These are phyloP conservation scores for Vanrija pseudolonga DNA, from an alignment of 1,284 basidiomycete genomes.

Conservation along the genomic window DNA sequence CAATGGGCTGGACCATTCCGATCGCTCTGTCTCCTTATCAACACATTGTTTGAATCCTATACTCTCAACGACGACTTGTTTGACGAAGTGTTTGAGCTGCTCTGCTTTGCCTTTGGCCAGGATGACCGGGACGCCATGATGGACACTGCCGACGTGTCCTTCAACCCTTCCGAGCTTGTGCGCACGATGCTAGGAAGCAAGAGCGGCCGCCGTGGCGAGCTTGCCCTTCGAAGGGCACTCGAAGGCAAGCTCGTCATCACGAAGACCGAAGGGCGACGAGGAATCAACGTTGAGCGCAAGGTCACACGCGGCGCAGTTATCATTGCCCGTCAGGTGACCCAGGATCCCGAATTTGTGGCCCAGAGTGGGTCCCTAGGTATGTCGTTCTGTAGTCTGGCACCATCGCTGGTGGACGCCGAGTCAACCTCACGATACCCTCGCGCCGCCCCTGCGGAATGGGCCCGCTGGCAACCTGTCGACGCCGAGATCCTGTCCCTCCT, in stretches of 20 bases:
- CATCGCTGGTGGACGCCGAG: slow-evolving; percentile 35
- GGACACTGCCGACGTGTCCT: slow-evolving; percentile 17
- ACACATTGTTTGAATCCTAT: slow-evolving; percentile 27
- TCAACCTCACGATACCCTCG: slow-evolving; percentile 29
- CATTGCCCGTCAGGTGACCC: slow-evolving; percentile 26
- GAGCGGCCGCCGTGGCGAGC: slow-evolving; percentile 35
- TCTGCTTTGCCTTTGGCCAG: slow-evolving; percentile 37
- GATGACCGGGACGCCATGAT: slow-evolving; percentile 27
- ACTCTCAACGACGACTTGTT: slow-evolving; percentile 34
- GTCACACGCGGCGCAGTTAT: slow-evolving; percentile 39
- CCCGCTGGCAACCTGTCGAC: slow-evolving; percentile 39
- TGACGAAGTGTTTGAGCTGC: slow-evolving; percentile 32
- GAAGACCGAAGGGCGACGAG: slow-evolving; percentile 16
- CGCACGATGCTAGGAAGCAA: slow-evolving; percentile 30
- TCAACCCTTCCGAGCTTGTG: slow-evolving; percentile 25
- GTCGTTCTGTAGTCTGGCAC: slow-evolving; percentile 31
- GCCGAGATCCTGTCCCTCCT: slow-evolving; percentile 39
- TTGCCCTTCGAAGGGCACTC: slow-evolving; percentile 31
- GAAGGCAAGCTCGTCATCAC: slow-evolving; percentile 27
- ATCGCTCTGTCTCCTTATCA: slow-evolving; percentile 27
- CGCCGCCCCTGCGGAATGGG: slow-evolving; percentile 18
- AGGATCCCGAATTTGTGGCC: slow-evolving; percentile 22
- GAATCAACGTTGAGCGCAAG: slow-evolving; percentile 30
- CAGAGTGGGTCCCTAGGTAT: slow-evolving; percentile 13
- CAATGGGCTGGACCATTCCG: slow-evolving; percentile 30